A percentile compares a stretch with the other conserved stretches of the same genome.
These are phyloP conservation scores for Oryza glumipatula DNA, from an alignment of 176 grass and related monocot species.

Conservation along the genomic window DNA sequence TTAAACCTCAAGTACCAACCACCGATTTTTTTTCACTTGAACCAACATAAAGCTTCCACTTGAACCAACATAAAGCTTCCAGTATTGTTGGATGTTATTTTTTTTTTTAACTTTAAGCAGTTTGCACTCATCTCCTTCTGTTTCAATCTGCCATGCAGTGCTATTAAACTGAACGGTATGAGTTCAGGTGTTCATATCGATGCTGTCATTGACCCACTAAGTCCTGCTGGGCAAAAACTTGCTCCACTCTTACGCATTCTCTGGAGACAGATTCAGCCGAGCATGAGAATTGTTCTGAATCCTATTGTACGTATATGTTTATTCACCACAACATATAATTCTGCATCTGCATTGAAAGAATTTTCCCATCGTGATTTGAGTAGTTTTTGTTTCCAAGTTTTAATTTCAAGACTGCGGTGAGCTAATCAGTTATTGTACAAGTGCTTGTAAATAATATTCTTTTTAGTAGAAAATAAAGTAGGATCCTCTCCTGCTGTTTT, in stretches of 20 bases:
- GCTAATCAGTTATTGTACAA: neutral
- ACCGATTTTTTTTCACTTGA: neutral
- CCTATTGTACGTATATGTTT: constrained; percentile 74
- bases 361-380: constrained; percentile 20
- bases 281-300: constrained; percentile 99
- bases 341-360: neutral
- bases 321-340: constrained; percentile 28
- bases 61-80: constrained; percentile 12
- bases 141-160: constrained; percentile 52
- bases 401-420: constrained; percentile 28
- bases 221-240: constrained; percentile 86
- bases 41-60: neutral
- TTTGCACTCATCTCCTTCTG: constrained; percentile 43
- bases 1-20: constrained; percentile 17
- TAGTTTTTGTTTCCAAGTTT: constrained; percentile 43
- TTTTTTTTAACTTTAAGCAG: neutral
- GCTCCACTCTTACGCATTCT: constrained; percentile 83
- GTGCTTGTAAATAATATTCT: too few species aligned
- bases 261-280: constrained; percentile 78
- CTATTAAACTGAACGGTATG: constrained; percentile 75
- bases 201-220: constrained; percentile 97
- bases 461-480: too few species aligned
- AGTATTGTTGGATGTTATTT: constrained; percentile 21
- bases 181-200: constrained; percentile 94
- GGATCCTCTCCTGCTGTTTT: too few species aligned